Conservation (phyloP, 2,329 filamentous ascomycete genomes). For the Colletotrichum chrysophilum region DNA sequence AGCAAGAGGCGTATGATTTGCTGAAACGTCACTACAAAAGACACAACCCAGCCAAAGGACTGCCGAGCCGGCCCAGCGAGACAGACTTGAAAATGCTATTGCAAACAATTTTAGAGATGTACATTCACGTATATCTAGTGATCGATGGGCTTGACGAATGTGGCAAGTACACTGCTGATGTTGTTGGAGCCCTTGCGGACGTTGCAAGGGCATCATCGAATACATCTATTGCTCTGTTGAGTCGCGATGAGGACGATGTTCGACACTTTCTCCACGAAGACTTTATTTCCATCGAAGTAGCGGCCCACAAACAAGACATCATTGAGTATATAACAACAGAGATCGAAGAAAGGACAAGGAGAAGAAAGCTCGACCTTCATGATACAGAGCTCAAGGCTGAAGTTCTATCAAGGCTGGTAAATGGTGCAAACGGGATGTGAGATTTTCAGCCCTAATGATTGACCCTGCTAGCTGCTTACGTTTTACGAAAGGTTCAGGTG, state of each 20-base stretch:
- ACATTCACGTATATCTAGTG: not conserved
- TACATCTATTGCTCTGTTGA: not conserved
- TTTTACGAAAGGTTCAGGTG: constrained; percentile 6
- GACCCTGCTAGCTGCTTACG: too few relatives aligned
- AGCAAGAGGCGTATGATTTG: not conserved
- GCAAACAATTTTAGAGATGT: too few relatives aligned
- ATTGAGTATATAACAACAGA: not conserved
- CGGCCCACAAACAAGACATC: not conserved
- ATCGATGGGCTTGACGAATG: not conserved
- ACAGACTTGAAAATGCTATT: too few relatives aligned
- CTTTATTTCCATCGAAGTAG: not conserved
- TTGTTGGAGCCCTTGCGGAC: not conserved
- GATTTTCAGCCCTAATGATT: too few relatives aligned
- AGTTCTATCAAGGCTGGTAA: not conserved
- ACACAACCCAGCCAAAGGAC: not conserved
- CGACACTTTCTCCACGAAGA: not conserved
- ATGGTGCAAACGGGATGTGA: not conserved
- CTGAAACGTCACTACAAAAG: not conserved
- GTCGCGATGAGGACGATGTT: not conserved
- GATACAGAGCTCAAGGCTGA: not conserved
- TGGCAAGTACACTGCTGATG: not conserved
- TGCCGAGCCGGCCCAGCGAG: not conserved
- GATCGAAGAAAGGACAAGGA: not conserved
- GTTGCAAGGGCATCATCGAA: not conserved
- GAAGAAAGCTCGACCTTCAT: not conserved